phyloP scores from a whole-genome alignment of 331 rosid species.

The Spiraea crenata region DNA sequence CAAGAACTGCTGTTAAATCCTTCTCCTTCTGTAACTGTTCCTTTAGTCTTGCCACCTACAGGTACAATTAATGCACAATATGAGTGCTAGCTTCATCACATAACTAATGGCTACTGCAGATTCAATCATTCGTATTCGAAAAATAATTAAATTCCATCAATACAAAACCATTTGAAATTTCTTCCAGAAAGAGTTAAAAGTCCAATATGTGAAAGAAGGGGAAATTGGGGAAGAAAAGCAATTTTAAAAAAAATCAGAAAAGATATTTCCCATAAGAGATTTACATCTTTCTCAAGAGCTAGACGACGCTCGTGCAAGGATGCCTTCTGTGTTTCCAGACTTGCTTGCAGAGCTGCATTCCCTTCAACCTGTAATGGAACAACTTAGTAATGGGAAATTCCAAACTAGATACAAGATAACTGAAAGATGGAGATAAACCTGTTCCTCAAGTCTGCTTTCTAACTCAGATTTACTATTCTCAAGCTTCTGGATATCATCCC shows the following conservation, averaged over 20 bases:
- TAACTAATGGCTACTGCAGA: constrained; percentile 1
- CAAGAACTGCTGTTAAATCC: constrained; percentile 52
- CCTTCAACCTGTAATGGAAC: constrained; percentile 48
- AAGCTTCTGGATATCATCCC: constrained; percentile 59
- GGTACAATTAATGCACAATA: constrained; percentile 8
- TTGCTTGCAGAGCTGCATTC: constrained; percentile 52
- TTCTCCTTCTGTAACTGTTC: constrained; percentile 70
- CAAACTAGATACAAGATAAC: constrained; percentile 24
- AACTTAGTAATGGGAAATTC: constrained; percentile 6
- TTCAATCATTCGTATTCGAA: background rate
- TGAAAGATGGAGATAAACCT: constrained; percentile 44
- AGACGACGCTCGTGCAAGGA: constrained; percentile 62
- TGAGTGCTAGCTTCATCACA: constrained; percentile 12
- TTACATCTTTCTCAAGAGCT: constrained; percentile 85
- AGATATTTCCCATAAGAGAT: constrained; percentile 18
- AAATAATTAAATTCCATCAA: background rate
- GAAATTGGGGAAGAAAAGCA: constrained; percentile 10
- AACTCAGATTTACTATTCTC: constrained; percentile 60
- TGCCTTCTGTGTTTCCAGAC: constrained; percentile 52
- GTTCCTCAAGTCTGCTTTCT: constrained; percentile 52
- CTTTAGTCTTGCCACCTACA: constrained; percentile 69
- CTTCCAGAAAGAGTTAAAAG: background rate
- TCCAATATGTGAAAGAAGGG: background rate
- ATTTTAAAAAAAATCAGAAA: constrained; percentile 1
- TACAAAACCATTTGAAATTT: background rate